Conservation (phyloP, 164 flowering plant species). For the Hamamelis virginiana region DNA sequence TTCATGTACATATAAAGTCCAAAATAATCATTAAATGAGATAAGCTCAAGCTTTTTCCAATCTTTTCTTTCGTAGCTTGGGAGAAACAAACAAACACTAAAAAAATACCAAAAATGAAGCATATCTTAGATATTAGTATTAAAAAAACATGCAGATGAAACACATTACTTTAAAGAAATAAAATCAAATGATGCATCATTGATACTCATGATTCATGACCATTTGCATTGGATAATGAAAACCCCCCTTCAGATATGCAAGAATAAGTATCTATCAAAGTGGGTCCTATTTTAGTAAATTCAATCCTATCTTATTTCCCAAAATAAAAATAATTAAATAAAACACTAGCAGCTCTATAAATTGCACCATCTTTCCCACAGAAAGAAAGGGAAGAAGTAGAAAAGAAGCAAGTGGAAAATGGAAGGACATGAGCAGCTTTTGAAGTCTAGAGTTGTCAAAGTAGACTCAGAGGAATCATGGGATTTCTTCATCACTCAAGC, state of each 20-base stretch:
- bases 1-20: too few relatives aligned
- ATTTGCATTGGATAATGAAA: neutral
- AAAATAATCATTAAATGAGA: too few relatives aligned
- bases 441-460: conserved; percentile 24
- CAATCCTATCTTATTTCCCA: neutral
- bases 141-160: too few relatives aligned
- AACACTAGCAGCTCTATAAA: neutral
- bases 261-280: neutral
- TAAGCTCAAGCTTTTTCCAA: too few relatives aligned
- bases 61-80: too few relatives aligned
- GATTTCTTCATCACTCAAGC: conserved; percentile 16
- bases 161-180: too few relatives aligned
- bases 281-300: neutral
- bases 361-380: neutral
- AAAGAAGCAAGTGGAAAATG: too few relatives aligned
- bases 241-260: neutral
- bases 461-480: conserved; percentile 24
- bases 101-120: too few relatives aligned
- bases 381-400: conserved; percentile 5
- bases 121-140: too few relatives aligned
- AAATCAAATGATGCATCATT: too few relatives aligned
- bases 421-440: neutral
- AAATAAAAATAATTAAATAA: neutral
- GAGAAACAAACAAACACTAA: too few relatives aligned
- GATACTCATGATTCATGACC: too few relatives aligned